These are phyloP conservation scores for Podospora tetraspora DNA, from an alignment of 495 filamentous ascomycete genomes.

Conservation along the genomic window DNA sequence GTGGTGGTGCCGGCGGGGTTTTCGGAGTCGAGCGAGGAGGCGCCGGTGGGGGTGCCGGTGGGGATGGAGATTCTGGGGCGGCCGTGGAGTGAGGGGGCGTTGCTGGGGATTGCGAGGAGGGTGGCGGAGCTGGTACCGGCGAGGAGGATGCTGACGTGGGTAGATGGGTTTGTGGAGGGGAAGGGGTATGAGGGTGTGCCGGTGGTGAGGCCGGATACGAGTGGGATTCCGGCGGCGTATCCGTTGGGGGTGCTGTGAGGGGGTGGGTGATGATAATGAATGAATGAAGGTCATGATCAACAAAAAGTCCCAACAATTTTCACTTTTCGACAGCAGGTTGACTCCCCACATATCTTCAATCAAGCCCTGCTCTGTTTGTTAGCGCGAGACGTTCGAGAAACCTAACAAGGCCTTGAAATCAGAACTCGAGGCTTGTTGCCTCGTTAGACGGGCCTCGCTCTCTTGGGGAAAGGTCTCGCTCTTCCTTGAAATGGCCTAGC, in stretches of 20 bases:
- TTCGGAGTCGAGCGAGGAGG: conserved; percentile 39
- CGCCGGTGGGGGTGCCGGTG: conserved; percentile 54
- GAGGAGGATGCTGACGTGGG: conserved; percentile 43
- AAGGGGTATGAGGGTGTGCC: conserved; percentile 38
- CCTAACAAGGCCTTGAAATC: no score
- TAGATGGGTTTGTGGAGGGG: conserved; percentile 31
- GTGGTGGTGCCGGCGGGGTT: conserved; percentile 52
- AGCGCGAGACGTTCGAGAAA: no score
- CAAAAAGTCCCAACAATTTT: background rate
- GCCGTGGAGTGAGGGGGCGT: conserved; percentile 46
- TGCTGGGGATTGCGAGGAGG: conserved; percentile 45
- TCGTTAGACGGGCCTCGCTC: no score
- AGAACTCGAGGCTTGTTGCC: no score
- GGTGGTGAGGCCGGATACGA: conserved; percentile 32
- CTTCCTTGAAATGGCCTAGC: no score
- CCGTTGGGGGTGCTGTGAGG: conserved; percentile 34
- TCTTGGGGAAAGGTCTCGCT: no score
- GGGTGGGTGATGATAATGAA: background rate
- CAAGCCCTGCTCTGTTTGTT: no score
- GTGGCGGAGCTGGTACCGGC: conserved; percentile 41
- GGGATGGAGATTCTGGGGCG: conserved; percentile 60
- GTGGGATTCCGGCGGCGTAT: conserved; percentile 41
- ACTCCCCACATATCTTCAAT: no score
- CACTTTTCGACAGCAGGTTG: background rate
- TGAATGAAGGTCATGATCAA: background rate